These are phyloP conservation scores for Cochlearia excelsa DNA, from an alignment of 345 rosid species.

Conservation along the genomic window DNA sequence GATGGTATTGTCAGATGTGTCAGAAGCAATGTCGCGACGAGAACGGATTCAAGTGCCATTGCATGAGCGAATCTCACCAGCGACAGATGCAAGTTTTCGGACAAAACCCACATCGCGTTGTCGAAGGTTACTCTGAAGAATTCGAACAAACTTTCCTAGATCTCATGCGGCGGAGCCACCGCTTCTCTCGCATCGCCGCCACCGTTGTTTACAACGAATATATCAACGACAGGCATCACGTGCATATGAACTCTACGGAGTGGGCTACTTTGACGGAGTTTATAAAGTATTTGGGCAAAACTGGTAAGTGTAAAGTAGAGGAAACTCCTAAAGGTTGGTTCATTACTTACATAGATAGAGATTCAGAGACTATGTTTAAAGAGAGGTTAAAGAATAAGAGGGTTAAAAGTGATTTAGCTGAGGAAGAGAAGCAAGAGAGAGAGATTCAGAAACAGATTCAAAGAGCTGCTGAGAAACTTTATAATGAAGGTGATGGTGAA, in stretches of 20 bases:
- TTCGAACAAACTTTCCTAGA: slow-evolving; percentile 72
- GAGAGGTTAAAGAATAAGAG: slow-evolving; percentile 89
- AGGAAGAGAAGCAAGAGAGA: slow-evolving; percentile 92
- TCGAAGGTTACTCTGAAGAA: slow-evolving; percentile 89
- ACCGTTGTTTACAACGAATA: slow-evolving; percentile 95
- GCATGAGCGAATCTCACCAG: slow-evolving; percentile 96
- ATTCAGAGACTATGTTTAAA: slow-evolving; percentile 75
- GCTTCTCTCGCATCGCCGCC: slow-evolving; percentile 87
- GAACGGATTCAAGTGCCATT: slow-evolving; percentile 98
- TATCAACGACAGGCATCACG: slow-evolving; percentile 79
- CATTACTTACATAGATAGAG: slow-evolving; percentile 82
- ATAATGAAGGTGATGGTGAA: slow-evolving; percentile 17
- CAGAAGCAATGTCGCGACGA: slow-evolving; percentile 97
- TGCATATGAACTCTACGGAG: slow-evolving; percentile 87
- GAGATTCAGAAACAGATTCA: slow-evolving; percentile 81
- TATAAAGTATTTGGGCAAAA: slow-evolving; percentile 67
- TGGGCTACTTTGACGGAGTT: slow-evolving; percentile 97
- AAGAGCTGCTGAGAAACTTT: slow-evolving; percentile 54
- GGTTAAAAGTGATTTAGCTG: slow-evolving; percentile 63
- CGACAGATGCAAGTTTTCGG: slow-evolving; percentile 94
- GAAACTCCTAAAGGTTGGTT: slow-evolving; percentile 99
- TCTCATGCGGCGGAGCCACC: slow-evolving; percentile 78
- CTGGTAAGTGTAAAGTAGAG: slow-evolving; percentile 91
- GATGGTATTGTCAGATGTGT: slow-evolving; percentile 99
- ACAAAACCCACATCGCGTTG: slow-evolving; percentile 66